Evolutionary conservation across 2,329 filamentous ascomycete genomes (phyloP), one percentile per base, ranked within the genome.

Genomic region (Nannizziopsis barbatae): DNA sequence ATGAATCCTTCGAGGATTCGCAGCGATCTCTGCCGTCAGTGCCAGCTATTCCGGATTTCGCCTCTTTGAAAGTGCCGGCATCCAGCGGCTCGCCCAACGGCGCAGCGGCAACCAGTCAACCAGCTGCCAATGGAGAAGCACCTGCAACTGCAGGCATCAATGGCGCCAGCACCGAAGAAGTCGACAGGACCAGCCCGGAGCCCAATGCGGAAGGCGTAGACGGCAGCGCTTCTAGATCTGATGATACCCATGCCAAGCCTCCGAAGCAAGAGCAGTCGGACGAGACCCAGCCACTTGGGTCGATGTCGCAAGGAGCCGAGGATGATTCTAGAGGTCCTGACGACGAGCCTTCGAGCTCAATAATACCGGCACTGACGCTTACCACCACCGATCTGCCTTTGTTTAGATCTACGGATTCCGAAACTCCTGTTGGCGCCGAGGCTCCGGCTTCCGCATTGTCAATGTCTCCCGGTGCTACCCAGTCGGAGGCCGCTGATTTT

Each of bases 401-500:
- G 10, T 11, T 38, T 5, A 42, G 37, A 30, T 52, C 50, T 6
- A 44, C 37, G 11, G 50, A 50, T 40, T 5, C 32, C 10, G 47
- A 53, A 31, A 50, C 50, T 18, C 20, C 50, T 32, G 27, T n/a
- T 35, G 47, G 42, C 32, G n/a, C 9, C 4, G 47, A 45, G 20
- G 5, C 22, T 5, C 20, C 46, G 7, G 22, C 30, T 12, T 51
- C 51, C 14, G 45, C 46, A n/a, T 14, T 38, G 6, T 50, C 50
- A 18, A 44, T 42, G 35, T 53, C 52, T 10, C 52, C 46, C 6
- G 36, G 40, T 2, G 43, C 45, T 12, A 54, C 50, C 6, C 47
- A 30, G 14, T 50, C 52, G 7, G 52, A 52, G 36, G 35, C 47
- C 4, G 48, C 42, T 41, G 50, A 55, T 8, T n/a, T 51, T n/a